A percentile compares a stretch with the other conserved stretches of the same genome.
Conservation (phyloP, 306 rosid species). For the Medicago lupulina region DNA sequence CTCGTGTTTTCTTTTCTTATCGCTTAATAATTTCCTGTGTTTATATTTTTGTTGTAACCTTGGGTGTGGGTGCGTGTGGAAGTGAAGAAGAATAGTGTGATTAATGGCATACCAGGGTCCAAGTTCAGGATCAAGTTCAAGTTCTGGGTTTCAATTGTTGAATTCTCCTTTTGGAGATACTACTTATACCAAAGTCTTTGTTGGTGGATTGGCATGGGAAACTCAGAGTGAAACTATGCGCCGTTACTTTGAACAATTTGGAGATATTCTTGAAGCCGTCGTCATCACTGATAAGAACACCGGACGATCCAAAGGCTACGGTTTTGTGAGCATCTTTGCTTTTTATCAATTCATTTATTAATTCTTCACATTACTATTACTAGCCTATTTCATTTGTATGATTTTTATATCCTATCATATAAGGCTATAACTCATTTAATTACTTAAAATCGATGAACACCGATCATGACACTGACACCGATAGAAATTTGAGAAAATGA, state of each 20-base stretch:
- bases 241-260: conserved; percentile 80
- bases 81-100: conserved; percentile 30
- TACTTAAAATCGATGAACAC: no score
- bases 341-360: neutral
- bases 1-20: neutral
- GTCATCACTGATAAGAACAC: conserved; percentile 93
- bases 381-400: no score
- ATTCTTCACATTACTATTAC: neutral
- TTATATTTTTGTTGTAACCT: neutral
- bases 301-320: conserved; percentile 97
- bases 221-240: conserved; percentile 94
- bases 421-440: no score
- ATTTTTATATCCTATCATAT: no score
- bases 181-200: conserved; percentile 91
- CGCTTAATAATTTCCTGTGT: neutral
- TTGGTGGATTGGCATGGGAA: conserved; percentile 98
- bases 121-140: conserved; percentile 82
- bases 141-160: conserved; percentile 74
- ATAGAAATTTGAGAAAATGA: no score
- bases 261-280: conserved; percentile 94
- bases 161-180: conserved; percentile 95
- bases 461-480: no score
- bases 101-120: conserved; percentile 87
- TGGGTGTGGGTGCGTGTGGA: conserved; percentile 42
- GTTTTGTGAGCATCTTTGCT: conserved; percentile 81